Evolutionary conservation across 108 stramenopile species (phyloP).

Genomic region (Skeletonema grethae): DNA sequence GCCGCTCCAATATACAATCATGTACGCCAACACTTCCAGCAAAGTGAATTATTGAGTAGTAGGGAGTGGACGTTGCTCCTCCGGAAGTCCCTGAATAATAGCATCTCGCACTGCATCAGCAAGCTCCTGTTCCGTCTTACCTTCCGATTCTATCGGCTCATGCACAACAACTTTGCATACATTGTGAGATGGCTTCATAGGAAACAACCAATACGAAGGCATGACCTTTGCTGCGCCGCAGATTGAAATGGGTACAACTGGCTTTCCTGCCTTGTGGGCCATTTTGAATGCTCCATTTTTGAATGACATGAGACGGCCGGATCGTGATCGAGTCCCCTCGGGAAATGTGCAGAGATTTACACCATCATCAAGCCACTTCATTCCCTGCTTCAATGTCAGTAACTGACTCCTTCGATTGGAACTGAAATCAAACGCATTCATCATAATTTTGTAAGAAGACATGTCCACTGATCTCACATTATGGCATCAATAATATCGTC

Average conservation of each 20-base stretch:
- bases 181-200: slow-evolving; percentile 52
- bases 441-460: background rate
- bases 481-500: too few relatives aligned
- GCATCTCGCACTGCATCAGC: slow-evolving; percentile 64
- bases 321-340: slow-evolving; percentile 82
- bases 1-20: background rate
- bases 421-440: background rate
- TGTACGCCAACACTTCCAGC: background rate
- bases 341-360: slow-evolving; percentile 86
- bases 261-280: slow-evolving; percentile 85
- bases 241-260: slow-evolving; percentile 83
- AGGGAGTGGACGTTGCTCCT: slow-evolving; percentile 64
- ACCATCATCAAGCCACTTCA: slow-evolving; percentile 85
- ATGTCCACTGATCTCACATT: background rate
- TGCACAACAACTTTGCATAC: slow-evolving; percentile 73
- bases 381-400: slow-evolving; percentile 79
- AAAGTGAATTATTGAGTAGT: slow-evolving; percentile 1
- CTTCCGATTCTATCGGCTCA: slow-evolving; percentile 75
- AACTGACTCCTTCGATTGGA: slow-evolving; percentile 71
- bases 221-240: slow-evolving; percentile 64
- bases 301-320: slow-evolving; percentile 76
- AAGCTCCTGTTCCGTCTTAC: slow-evolving; percentile 83
- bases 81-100: slow-evolving; percentile 77
- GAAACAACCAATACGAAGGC: slow-evolving; percentile 84
- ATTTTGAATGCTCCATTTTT: slow-evolving; percentile 92